Evolutionary conservation across 257 asterid genomes (phyloP).

Genomic region (Nicotiana paniculata): DNA sequence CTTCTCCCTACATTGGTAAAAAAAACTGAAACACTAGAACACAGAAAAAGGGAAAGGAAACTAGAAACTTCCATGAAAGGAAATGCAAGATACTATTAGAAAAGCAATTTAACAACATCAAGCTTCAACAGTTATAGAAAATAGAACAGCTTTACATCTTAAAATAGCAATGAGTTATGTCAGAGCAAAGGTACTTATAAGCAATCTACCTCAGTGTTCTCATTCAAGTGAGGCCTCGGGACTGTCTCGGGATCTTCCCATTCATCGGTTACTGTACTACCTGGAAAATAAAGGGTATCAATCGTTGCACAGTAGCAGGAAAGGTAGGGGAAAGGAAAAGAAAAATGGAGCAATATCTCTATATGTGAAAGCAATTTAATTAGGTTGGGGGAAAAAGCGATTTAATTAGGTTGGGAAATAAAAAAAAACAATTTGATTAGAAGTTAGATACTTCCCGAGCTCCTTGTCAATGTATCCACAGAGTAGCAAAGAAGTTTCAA

Average conservation of each 20-base stretch:
- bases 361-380: neutral
- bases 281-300: slow-evolving; percentile 31
- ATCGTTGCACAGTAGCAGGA: neutral
- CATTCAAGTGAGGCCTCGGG: slow-evolving; percentile 28
- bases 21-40: neutral
- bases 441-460: too few relatives aligned
- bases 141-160: neutral
- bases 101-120: neutral
- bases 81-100: neutral
- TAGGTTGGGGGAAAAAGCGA: too few relatives aligned
- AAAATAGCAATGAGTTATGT: neutral
- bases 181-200: neutral
- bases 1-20: neutral
- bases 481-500: too few relatives aligned
- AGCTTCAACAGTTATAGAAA: neutral
- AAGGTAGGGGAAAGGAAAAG: neutral
- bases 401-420: too few relatives aligned
- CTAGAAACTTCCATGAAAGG: neutral
- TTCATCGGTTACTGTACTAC: slow-evolving; percentile 48
- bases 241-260: slow-evolving; percentile 20
- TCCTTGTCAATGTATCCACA: too few relatives aligned
- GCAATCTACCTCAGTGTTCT: slow-evolving; percentile 33
- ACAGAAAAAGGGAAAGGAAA: neutral
- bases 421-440: too few relatives aligned
- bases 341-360: neutral